Conservation (phyloP, 352 stramenopile species). For the Peronospora farinosa region DNA sequence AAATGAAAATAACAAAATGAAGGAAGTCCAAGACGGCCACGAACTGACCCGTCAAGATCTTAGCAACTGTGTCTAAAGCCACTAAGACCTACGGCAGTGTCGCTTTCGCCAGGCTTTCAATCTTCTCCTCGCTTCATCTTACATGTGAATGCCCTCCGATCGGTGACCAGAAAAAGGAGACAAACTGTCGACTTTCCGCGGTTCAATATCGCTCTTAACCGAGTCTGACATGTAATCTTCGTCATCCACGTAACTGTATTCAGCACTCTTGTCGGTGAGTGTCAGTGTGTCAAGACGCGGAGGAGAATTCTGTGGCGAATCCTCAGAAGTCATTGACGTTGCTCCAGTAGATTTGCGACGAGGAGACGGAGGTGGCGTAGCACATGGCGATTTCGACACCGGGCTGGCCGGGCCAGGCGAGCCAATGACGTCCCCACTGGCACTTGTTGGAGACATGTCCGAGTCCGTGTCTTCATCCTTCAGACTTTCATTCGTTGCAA, state of each 20-base stretch:
- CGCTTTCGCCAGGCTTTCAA: slow-evolving; percentile 13
- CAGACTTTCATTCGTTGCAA: slow-evolving; percentile 37
- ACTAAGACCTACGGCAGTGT: slow-evolving; percentile 3
- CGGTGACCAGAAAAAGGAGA: slow-evolving; percentile 40
- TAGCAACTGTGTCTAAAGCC: slow-evolving; percentile 9
- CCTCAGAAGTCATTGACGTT: slow-evolving; percentile 35
- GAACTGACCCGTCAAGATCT: slow-evolving; percentile 2
- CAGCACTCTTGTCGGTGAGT: slow-evolving; percentile 30
- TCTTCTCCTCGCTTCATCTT: slow-evolving; percentile 23
- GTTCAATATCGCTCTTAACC: slow-evolving; percentile 71
- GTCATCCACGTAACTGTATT: slow-evolving; percentile 39
- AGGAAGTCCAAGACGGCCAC: slow-evolving; percentile 15
- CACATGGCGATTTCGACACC: slow-evolving; percentile 27
- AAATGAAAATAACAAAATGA: slow-evolving; percentile 42
- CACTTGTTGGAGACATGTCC: slow-evolving; percentile 45
- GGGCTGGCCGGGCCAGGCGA: slow-evolving; percentile 56
- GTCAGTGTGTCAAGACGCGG: slow-evolving; percentile 42
- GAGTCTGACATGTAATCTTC: slow-evolving; percentile 68
- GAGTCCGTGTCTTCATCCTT: slow-evolving; percentile 67
- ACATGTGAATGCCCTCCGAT: slow-evolving; percentile 72
- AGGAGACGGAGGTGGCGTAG: slow-evolving; percentile 47
- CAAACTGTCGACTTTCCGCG: slow-evolving; percentile 54
- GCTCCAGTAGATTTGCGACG: slow-evolving; percentile 38
- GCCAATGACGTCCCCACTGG: slow-evolving; percentile 36
- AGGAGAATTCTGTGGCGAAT: slow-evolving; percentile 38